Base-by-base conservation (phyloP, 2,329 filamentous ascomycete genomes). In the Cladobotryum mycophilum region DNA sequence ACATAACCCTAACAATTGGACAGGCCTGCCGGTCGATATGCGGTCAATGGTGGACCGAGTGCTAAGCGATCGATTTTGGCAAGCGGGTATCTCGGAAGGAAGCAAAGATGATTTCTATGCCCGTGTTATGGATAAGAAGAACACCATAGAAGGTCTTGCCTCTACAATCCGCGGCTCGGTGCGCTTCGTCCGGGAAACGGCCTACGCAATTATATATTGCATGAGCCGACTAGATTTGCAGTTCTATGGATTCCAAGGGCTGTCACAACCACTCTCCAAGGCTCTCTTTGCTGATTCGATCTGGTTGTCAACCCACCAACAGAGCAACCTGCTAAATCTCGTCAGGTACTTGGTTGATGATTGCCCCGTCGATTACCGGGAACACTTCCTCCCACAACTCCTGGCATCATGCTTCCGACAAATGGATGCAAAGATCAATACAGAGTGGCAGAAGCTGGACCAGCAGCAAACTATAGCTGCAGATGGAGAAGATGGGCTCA, bases 41-140 rank as follows among this genome's bases (percentile, higher is more conserved):
- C 84, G 84, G 52, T 72, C 78, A 5, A 82, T 95, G 47, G 87
- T 97, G 37, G 80, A 83, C 41, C 81, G 88, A 18, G 89, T 97
- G 17, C 73, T 99, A 18, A 95, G 90, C 13, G 93, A 99, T 68
- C 81, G 93, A 20, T 99, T 99, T 67, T 99, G 93, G 93, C 93
- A 99, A 73, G 89, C 91, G 6, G 93, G 93, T 9, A 99, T 99
- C 46, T 97, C 93, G 0, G 88, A 86, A 55, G 93, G 95, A 22
- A 97, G 89, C 60, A 90, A 93, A 65, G 93, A 97, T 55, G 92
- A 97, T 52, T 99, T 99, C 65, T 97, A 96, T 67, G 88, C 89
- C 33, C 82, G 89, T 38, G 92, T 99, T 2, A 83, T 89, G 50
- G 87, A 89, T 33, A 96, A 93, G 50, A 95, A 90, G 68, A 81